phyloP scores from a whole-genome alignment of 805 yeast species.

The Suhomyces prunicola region DNA sequence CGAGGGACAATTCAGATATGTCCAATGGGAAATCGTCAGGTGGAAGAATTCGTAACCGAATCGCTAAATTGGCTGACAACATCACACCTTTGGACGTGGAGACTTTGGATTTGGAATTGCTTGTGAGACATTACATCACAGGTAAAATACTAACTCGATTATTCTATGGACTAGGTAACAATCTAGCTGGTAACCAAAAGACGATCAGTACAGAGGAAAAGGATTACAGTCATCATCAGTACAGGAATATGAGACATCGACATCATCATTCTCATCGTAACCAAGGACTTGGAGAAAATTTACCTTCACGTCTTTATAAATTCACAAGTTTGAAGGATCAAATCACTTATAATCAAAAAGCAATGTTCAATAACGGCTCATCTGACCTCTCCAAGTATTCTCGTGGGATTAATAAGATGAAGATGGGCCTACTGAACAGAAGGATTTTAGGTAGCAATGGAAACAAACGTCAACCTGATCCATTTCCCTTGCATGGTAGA shows the following conservation, averaged over 20 bases:
- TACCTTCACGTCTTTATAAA: conserved; percentile 14
- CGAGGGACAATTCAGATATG: conserved; percentile 8
- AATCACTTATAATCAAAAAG: conserved; percentile 16
- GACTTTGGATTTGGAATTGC: conserved; percentile 35
- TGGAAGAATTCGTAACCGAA: conserved; percentile 28
- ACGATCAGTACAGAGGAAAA: not conserved
- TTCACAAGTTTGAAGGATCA: conserved; percentile 37
- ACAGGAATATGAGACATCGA: not conserved
- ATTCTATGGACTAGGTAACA: conserved; percentile 23
- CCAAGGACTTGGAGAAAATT: conserved; percentile 1
- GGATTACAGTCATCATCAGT: conserved; percentile 3
- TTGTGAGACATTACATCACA: conserved; percentile 27
- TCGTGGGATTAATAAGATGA: conserved; percentile 35
- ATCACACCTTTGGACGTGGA: conserved; percentile 39
- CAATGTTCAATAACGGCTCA: conserved; percentile 8
- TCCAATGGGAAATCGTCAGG: conserved; percentile 17
- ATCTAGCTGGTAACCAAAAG: not conserved
- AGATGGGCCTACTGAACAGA: conserved; percentile 29
- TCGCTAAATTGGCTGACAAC: conserved; percentile 35
- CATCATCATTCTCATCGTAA: conserved; percentile 5
- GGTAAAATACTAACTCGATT: conserved; percentile 34
- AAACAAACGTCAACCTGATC: not conserved
- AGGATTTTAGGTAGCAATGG: conserved; percentile 2
- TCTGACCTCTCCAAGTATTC: conserved; percentile 25
- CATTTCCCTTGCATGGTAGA: not conserved